phyloP scores from a whole-genome alignment of 257 asterid genomes.

The Fraxinus quadrangulata region DNA sequence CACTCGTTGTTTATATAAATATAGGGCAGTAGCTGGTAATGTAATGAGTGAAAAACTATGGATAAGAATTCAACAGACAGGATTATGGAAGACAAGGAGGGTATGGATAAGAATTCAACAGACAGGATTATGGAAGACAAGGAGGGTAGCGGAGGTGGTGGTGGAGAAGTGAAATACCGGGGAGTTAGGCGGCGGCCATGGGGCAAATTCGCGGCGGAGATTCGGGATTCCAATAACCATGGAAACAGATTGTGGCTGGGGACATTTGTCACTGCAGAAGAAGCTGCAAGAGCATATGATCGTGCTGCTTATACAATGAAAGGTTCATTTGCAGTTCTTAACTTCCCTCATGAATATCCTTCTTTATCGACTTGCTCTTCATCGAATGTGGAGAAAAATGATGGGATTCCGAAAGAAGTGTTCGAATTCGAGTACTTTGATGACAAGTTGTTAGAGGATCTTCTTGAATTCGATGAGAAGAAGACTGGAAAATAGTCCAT shows the following conservation, averaged over 20 bases:
- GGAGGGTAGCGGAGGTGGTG: slow-evolving; percentile 24
- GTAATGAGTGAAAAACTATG: slow-evolving; percentile 9
- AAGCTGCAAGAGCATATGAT: slow-evolving; percentile 77
- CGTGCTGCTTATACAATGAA: slow-evolving; percentile 60
- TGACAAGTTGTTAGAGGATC: slow-evolving; percentile 49
- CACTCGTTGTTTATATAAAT: neutral
- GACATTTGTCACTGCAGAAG: slow-evolving; percentile 65
- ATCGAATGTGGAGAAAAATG: neutral
- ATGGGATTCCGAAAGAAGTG: slow-evolving; percentile 30
- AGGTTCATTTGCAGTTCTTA: slow-evolving; percentile 63
- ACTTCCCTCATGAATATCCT: slow-evolving; percentile 67
- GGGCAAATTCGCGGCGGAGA: slow-evolving; percentile 82
- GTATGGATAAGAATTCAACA: slow-evolving; percentile 18
- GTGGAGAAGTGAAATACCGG: slow-evolving; percentile 43
- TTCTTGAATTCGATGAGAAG: slow-evolving; percentile 37
- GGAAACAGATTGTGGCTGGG: slow-evolving; percentile 78
- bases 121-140: neutral
- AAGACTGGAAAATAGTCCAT: neutral
- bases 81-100: slow-evolving; percentile 10
- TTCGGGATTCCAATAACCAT: slow-evolving; percentile 49
- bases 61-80: slow-evolving; percentile 4
- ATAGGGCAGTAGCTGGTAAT: neutral
- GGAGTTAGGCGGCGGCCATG: slow-evolving; percentile 78
- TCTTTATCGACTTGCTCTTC: slow-evolving; percentile 19
- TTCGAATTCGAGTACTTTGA: slow-evolving; percentile 47